Evolutionary conservation across 495 filamentous ascomycete genomes (phyloP), one percentile per base, ranked within the genome.

Genomic region (Mytilinidion resinicola): DNA sequence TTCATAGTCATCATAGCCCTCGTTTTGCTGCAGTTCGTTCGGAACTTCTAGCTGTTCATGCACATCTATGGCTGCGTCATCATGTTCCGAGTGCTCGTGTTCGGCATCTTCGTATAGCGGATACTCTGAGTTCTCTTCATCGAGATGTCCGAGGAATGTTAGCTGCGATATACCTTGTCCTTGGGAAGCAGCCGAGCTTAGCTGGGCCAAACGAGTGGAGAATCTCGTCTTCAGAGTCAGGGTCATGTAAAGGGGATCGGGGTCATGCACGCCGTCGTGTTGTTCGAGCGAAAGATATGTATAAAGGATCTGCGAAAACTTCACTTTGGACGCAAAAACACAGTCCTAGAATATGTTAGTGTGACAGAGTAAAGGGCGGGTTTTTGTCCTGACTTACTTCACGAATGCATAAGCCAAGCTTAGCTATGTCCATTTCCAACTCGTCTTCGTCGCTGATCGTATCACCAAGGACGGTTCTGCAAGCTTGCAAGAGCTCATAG

Each of bases 391-490:
- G 46, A 49, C 79, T 79, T 77, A 87, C 87, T 79, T 93, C 88
- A 59, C 78, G 81, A 69, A 89, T 74, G 61, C 87, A 79, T 36
- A 95, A 75, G 61, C 80, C 85, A 55, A 93, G 74, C 21, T 81
- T 74, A 15, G 85, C 81, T 54, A 95, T 76, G 48, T 82, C 77
- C 56, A 93, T 73, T 21, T 84, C 76, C 46, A 95, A 70, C 58
- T 91, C 84, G 57, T 91, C 85, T 34, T 84, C 79, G 33, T 83
- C 74, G 17, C 73, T 70, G 19, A 93, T 76, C 63, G 86, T 87
- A 17, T 85, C 78, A 33, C 75, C 74, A 57, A 96, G 81, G 7
- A 90, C 79, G 25, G 76, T 69, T 42, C 88, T 85, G 59, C 89
- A 80, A 35, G 80, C 80, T 41, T 75, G 66, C 50, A 96, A 77